Evolutionary conservation across 768 basidiomycete genomes (phyloP), one percentile per base, ranked within the genome.

Genomic region (Lentinula guzmanii): DNA sequence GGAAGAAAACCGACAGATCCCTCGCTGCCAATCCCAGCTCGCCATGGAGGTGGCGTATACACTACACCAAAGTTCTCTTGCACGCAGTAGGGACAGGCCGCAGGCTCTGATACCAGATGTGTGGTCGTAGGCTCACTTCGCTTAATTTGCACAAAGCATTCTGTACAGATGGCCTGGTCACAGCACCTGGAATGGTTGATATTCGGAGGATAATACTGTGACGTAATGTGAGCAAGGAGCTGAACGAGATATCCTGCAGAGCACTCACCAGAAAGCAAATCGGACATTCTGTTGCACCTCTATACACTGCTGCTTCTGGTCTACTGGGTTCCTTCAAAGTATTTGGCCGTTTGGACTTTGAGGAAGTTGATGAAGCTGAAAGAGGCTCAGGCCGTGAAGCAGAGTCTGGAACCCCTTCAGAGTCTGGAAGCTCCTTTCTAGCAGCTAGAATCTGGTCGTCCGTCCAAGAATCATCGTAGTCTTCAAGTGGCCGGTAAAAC

Each of bases 61-160:
- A 94, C 85, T 42, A 98, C 78, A 33, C 97, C 97, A 72, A 98
- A 98, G 74, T 98, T 95, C 51, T 95, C 89, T 74, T 98, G 96
- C 35, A 98, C 93, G 67, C 97, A 99, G 71, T 92, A 99, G 5
- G 97, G 97, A 71, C 97, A 99, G 2, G 93, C 91, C 13, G 96
- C 95, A 2, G 95, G 94, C 69, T 99, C 97, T 8, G 95, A 96
- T 57, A 95, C 93, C 62, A 98, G 80, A 74, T 98, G 95, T 0
- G 95, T 98, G 6, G 93, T 81, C 0, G 94, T 96, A 5, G 97
- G 94, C 64, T 99, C 97, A 39, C 84, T 86, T 59, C 97, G 90
- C 78, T 98, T 98, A 76, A 99, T 98, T 76, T 98, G 96, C 21
- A 98, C 94, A 70, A 99, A 98, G 71, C 97, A 99, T 75, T 99